Evolutionary conservation across 371 early-diverging fungal genomes (phyloP).

Genomic region (Mortierella sp.): DNA sequence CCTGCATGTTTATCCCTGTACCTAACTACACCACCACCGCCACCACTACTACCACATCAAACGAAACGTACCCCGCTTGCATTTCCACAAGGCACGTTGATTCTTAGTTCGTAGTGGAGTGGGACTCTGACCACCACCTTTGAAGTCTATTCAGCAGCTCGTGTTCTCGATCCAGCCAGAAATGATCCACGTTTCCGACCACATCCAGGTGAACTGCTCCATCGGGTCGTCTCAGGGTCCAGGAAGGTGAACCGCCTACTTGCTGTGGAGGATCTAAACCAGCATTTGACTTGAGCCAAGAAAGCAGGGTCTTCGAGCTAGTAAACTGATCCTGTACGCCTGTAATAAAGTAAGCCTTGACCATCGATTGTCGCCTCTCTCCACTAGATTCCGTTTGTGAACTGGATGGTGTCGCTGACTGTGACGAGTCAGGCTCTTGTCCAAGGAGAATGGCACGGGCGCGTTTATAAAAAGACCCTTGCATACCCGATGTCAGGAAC

Average conservation of each 20-base stretch:
- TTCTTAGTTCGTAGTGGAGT: constrained; percentile 13
- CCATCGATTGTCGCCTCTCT: background rate
- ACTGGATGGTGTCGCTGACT: background rate
- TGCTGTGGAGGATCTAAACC: constrained; percentile 22
- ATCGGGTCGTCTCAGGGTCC: constrained; percentile 27
- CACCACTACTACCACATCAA: too few species aligned
- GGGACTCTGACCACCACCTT: constrained; percentile 31
- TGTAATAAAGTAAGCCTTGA: constrained; percentile 47
- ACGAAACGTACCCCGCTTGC: too few species aligned
- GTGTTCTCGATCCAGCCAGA: constrained; percentile 49
- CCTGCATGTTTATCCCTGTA: too few species aligned
- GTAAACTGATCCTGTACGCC: constrained; percentile 49
- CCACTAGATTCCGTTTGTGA: background rate
- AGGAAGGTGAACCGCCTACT: background rate
- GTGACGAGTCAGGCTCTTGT: background rate
- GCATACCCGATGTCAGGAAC: constrained; percentile 42
- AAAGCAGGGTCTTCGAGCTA: constrained; percentile 32
- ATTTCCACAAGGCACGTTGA: too few species aligned
- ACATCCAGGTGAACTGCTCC: constrained; percentile 45
- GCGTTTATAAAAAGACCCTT: constrained; percentile 26
- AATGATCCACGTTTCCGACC: constrained; percentile 42
- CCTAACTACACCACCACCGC: too few species aligned
- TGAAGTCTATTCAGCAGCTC: constrained; percentile 31
- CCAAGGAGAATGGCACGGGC: constrained; percentile 31
- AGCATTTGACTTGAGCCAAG: constrained; percentile 44